phyloP scores from a whole-genome alignment of 2,329 filamentous ascomycete species.

The Aspergillus luchuensis region DNA sequence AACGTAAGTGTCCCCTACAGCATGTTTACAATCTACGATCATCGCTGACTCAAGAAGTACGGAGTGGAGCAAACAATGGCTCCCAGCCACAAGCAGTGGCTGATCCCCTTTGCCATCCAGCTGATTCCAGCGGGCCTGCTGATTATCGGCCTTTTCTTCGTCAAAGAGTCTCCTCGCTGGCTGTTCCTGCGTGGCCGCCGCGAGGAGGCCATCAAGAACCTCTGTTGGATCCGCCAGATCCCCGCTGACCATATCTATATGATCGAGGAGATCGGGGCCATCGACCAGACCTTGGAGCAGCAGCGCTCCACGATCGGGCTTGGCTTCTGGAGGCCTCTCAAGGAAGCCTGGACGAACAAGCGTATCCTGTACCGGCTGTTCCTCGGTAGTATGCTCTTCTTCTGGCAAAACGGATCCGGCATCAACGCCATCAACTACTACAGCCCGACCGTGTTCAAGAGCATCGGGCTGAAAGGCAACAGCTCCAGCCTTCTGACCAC shows the following conservation, averaged over 20 bases:
- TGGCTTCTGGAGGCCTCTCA: slow-evolving; percentile 75
- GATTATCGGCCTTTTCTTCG: slow-evolving; percentile 60
- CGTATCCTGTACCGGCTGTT: slow-evolving; percentile 71
- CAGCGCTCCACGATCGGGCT: slow-evolving; percentile 65
- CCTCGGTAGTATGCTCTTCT: slow-evolving; percentile 71
- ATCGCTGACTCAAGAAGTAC: slow-evolving; percentile 42
- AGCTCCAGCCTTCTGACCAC: slow-evolving; percentile 67
- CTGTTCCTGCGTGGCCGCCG: slow-evolving; percentile 68
- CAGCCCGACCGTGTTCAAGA: slow-evolving; percentile 67
- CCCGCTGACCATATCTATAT: slow-evolving; percentile 60
- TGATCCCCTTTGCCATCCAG: slow-evolving; percentile 47
- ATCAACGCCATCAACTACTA: slow-evolving; percentile 83
- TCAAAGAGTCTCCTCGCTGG: slow-evolving; percentile 69
- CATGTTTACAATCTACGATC: slow-evolving; percentile 17
- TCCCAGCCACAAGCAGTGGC: slow-evolving; percentile 41
- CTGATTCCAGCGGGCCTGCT: slow-evolving; percentile 46
- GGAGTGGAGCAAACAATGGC: slow-evolving; percentile 51
- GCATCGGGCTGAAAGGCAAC: slow-evolving; percentile 62
- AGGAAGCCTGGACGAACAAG: slow-evolving; percentile 54
- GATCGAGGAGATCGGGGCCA: slow-evolving; percentile 69
- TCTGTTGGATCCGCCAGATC: slow-evolving; percentile 50
- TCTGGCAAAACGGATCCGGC: slow-evolving; percentile 76
- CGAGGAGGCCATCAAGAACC: slow-evolving; percentile 63
- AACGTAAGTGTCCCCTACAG: slow-evolving; percentile 34
- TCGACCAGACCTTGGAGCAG: slow-evolving; percentile 69